Percentiles rank a stretch among this genome's conserved stretches.
Evolutionary conservation across 768 basidiomycete species (phyloP).

Genomic region (Hebeloma cylindrosporum): DNA sequence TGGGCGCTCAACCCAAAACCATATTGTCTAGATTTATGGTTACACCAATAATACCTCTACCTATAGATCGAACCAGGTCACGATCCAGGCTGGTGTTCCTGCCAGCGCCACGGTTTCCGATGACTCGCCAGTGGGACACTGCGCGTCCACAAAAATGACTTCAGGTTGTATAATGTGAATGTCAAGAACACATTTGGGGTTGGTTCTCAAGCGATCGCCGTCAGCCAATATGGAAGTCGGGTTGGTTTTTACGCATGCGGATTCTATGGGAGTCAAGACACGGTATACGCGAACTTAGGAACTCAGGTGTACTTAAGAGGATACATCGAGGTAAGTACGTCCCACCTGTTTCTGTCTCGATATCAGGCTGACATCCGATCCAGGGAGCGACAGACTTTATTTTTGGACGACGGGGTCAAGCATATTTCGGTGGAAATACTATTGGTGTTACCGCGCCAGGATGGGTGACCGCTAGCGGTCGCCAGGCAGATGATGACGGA

Average conservation of each 20-base stretch:
- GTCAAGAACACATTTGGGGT: slow-evolving; percentile 44
- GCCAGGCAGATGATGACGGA: slow-evolving; percentile 37
- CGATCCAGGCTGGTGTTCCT: slow-evolving; percentile 26
- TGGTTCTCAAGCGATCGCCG: slow-evolving; percentile 45
- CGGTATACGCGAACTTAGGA: slow-evolving; percentile 43
- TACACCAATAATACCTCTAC: slow-evolving; percentile 30
- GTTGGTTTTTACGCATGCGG: slow-evolving; percentile 44
- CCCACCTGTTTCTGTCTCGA: background rate
- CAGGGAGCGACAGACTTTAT: slow-evolving; percentile 49
- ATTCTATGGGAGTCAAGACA: slow-evolving; percentile 48
- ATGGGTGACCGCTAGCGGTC: slow-evolving; percentile 47
- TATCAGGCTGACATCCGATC: background rate
- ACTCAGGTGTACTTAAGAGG: slow-evolving; percentile 46
- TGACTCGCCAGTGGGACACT: slow-evolving; percentile 42
- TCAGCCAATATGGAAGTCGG: slow-evolving; percentile 46
- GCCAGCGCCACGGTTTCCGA: slow-evolving; percentile 29
- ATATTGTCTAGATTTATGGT: slow-evolving; percentile 36
- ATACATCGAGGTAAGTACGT: slow-evolving; percentile 42
- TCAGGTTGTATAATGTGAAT: slow-evolving; percentile 48
- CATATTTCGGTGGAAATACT: slow-evolving; percentile 49
- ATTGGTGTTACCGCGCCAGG: slow-evolving; percentile 43
- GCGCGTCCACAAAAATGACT: slow-evolving; percentile 45
- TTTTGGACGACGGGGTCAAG: slow-evolving; percentile 41
- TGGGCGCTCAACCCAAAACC: background rate
- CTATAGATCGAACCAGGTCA: slow-evolving; percentile 31